phyloP scores from a whole-genome alignment of 1,284 basidiomycete species.

The Cutaneotrichosporon cutaneum region DNA sequence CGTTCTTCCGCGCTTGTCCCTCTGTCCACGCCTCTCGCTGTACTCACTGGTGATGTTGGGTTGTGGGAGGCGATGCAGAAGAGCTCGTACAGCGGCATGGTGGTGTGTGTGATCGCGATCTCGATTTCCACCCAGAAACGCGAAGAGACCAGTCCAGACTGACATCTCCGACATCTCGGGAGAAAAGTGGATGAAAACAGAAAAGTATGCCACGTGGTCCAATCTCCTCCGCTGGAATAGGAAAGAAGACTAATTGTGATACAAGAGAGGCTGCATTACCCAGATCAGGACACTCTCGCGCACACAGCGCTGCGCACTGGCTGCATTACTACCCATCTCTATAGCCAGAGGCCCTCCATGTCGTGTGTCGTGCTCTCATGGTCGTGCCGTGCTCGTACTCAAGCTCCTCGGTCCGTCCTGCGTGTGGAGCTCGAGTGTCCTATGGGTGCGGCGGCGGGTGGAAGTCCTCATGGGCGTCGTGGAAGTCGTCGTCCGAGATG shows the following conservation, averaged over 20 bases:
- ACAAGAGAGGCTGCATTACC: too few species aligned
- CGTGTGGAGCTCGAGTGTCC: neutral
- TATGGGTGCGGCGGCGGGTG: neutral
- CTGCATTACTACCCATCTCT: slow-evolving; percentile 3
- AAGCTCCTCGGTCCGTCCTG: neutral
- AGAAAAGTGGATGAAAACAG: slow-evolving; percentile 4
- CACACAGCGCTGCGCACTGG: neutral
- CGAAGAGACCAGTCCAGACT: neutral
- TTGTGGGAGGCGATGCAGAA: slow-evolving; percentile 54
- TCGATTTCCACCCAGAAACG: neutral
- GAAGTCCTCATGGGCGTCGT: neutral
- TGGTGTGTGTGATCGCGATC: slow-evolving; percentile 12
- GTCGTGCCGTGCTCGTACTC: neutral
- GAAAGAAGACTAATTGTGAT: too few species aligned
- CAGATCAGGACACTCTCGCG: too few species aligned
- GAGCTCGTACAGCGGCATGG: slow-evolving; percentile 53
- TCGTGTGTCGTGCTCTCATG: neutral
- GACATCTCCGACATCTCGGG: slow-evolving; percentile 5
- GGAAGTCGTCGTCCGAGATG: slow-evolving; percentile 5
- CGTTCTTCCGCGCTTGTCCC: neutral
- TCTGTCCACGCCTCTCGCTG: neutral
- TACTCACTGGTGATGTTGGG: slow-evolving; percentile 46
- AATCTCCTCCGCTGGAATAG: neutral
- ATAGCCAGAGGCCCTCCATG: neutral
- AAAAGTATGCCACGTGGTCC: slow-evolving; percentile 2